These are phyloP conservation scores for Alternaria longipes DNA, from an alignment of 2,329 filamentous ascomycete species.

Conservation along the genomic window DNA sequence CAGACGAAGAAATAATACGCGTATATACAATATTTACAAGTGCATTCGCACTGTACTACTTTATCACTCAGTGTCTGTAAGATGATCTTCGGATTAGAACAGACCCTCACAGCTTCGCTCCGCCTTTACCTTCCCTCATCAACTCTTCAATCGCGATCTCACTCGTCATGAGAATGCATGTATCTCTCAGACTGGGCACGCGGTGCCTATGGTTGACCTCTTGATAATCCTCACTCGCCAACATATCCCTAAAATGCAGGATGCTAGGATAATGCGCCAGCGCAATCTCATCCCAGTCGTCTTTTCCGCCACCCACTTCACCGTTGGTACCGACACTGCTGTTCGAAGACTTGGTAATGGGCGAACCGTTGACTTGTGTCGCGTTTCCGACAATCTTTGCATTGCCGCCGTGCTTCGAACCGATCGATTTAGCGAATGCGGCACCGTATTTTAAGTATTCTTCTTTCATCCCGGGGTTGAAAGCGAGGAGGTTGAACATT, in stretches of 20 bases:
- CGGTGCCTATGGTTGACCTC: slow-evolving; percentile 64
- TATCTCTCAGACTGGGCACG: slow-evolving; percentile 62
- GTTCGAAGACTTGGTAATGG: slow-evolving; percentile 25
- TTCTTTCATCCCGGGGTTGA: slow-evolving; percentile 61
- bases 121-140: slow-evolving; percentile 8
- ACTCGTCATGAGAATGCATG: slow-evolving; percentile 63
- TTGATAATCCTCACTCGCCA: slow-evolving; percentile 67
- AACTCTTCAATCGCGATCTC: slow-evolving; percentile 54
- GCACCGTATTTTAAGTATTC: slow-evolving; percentile 67
- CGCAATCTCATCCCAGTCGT: slow-evolving; percentile 69
- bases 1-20: not conserved
- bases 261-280: slow-evolving; percentile 72
- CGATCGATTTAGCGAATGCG: slow-evolving; percentile 61
- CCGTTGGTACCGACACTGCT: not conserved
- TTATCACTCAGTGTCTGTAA: not conserved
- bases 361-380: slow-evolving; percentile 39
- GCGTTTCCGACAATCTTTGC: slow-evolving; percentile 71
- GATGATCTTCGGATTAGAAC: too few species aligned
- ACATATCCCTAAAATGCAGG: slow-evolving; percentile 69
- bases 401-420: slow-evolving; percentile 62
- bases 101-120: slow-evolving; percentile 17
- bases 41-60: not conserved
- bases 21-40: not conserved
- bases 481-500: slow-evolving; percentile 71
- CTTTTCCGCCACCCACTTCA: slow-evolving; percentile 21